Evolutionary conservation across 352 stramenopile genomes (phyloP), one percentile per base, ranked within the genome.

Genomic region (Blastocystis sp.): DNA sequence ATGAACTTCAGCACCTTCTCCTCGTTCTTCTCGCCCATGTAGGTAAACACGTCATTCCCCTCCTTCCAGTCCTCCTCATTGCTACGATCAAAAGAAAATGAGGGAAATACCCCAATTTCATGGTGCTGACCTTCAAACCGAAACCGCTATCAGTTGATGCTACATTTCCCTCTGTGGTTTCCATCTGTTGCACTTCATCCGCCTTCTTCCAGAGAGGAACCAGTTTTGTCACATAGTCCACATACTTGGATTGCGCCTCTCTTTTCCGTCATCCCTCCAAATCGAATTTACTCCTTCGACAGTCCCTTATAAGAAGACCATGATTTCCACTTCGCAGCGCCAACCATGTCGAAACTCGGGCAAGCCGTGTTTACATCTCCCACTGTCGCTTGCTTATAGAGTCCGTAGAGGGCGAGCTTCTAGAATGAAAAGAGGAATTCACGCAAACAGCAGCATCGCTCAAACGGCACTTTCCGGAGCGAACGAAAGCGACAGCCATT

Each of bases 311-410:
- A 81, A 4, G 71, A 63, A 19, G 48, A 9, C 87, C 87, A 90
- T 0, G 76, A 61, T 17, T 71, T 89, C 87, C 87, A 90, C 60
- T 90, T 90, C 11, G 87, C 87, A 9, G 40, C 1, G 2, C 24
- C 76, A 19, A 90, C 87, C 4, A 90, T 54, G 65, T 90, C 87
- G n/a, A 90, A 60, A 17, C 48, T 40, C 3, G 71, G 71, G 19
- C 14, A 65, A 1, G 43, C 40, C 64, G 28, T 45, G 24, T 65
- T 28, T 21, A 64, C 45, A 64, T 81, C 57, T 21, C 71, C 71
- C 19, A 63, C 28, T n/a, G 71, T 81, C 28, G 71, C 71, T 65
- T 81, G 71, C 40, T 81, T 81, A 24, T 42, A 81, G 21, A 64
- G 11, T 54, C 71, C 71, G 43, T 81, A 81, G 45, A 81, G 4